Conservation (phyloP, 345 rosid genomes). For the Salix purpurea region DNA sequence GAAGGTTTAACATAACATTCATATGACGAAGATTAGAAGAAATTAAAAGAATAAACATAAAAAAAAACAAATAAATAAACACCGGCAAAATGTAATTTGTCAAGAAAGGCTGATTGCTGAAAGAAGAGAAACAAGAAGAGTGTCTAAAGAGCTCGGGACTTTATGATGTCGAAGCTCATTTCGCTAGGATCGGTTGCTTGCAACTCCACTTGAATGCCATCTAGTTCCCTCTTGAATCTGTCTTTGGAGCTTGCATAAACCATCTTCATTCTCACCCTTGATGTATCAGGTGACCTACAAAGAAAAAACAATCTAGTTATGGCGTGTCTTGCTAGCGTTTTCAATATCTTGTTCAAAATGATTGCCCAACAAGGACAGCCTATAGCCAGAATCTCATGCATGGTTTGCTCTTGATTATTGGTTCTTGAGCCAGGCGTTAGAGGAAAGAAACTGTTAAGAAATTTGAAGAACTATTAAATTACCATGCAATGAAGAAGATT, state of each 20-base stretch:
- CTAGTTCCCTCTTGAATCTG: slow-evolving; percentile 93
- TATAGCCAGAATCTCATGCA: neutral
- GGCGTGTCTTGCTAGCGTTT: neutral
- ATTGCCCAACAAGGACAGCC: neutral
- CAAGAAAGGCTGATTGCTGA: neutral
- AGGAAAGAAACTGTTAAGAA: neutral
- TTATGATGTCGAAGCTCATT: slow-evolving; percentile 88
- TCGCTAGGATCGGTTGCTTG: slow-evolving; percentile 99
- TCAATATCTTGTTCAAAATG: neutral
- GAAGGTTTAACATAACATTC: neutral
- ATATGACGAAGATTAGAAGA: neutral
- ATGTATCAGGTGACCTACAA: slow-evolving; percentile 73
- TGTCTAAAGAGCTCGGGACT: slow-evolving; percentile 64
- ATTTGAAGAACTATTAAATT: slow-evolving; percentile 3
- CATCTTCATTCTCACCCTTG: slow-evolving; percentile 88
- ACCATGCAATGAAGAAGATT: slow-evolving; percentile 97
- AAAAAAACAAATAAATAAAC: neutral
- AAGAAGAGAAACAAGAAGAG: neutral
- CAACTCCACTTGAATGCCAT: slow-evolving; percentile 89
- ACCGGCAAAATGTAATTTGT: neutral
- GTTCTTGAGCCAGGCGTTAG: neutral
- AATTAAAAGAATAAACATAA: neutral
- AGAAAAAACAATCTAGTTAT: neutral
- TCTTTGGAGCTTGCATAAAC: slow-evolving; percentile 94
- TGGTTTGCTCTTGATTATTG: neutral